Base-by-base conservation (phyloP, 768 basidiomycete genomes). In the Rhodotorula taiwanensis region DNA sequence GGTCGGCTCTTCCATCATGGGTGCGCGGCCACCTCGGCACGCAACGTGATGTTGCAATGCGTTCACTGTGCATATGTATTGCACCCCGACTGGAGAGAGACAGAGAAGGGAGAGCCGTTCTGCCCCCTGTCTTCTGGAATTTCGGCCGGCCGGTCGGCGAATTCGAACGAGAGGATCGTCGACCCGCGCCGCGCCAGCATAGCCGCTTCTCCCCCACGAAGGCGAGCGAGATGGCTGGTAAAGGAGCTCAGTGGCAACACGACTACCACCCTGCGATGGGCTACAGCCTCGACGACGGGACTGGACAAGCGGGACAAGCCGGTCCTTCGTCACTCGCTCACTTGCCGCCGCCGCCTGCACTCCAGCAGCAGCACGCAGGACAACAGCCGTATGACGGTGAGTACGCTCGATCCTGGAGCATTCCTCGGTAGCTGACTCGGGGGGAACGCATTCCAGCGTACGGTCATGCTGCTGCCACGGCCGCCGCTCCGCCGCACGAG, bases 1-100 rank as follows among this genome's bases (percentile, higher is more conserved):
- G 51, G 91, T 97, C 9, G 94, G 94, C 4, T 90, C 89, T 5
- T 84, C 85, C 23, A 91, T 97, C 47, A 94, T 94, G 73, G 92
- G 92, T 0, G 76, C 80, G 58, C 78, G 92, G 33, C 52, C 55
- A 30, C 52, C 60, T 10, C 15, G 23, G 43, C 43, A 44, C 8
- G 58, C 45, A 44, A 28, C 44, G 11, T 63, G 33, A 62, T 6
- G 28, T 14, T 18, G 2, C 2, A 31, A 9, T 33, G 21, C 11
- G 14, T 39, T 33, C 6, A 48, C 39, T n/a, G 36, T 45, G 28
- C 21, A 21, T 25, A 13, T 51, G 14, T 36, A 7, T 28, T n/a
- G n/a, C n/a, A n/a, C n/a, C n/a, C n/a, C n/a, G n/a, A n/a, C n/a
- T n/a, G n/a, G n/a, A n/a, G n/a, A n/a, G n/a, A n/a, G n/a, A n/a